Conservation (phyloP, 768 basidiomycete genomes). For the Mycena alexandri region DNA sequence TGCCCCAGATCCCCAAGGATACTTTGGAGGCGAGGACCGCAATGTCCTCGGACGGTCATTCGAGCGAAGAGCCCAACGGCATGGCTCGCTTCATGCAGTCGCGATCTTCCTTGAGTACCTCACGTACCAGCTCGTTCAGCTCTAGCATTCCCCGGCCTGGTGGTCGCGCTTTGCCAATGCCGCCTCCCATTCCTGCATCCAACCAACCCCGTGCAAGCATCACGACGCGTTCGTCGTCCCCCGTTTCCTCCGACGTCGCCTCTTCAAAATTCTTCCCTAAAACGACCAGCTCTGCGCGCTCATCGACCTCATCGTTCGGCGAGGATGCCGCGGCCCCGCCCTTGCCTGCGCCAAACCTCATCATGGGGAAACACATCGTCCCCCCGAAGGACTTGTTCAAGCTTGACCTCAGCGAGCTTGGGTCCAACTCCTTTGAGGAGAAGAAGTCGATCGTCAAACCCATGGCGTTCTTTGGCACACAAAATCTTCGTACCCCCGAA, state of each 20-base stretch:
- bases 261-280: constrained; percentile 66
- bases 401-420: constrained; percentile 45
- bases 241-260: constrained; percentile 69
- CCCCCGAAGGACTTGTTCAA: constrained; percentile 67
- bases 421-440: constrained; percentile 27
- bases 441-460: constrained; percentile 27
- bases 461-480: constrained; percentile 24
- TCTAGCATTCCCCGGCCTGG: constrained; percentile 30
- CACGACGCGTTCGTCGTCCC: constrained; percentile 71
- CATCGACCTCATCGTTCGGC: constrained; percentile 70
- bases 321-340: constrained; percentile 53
- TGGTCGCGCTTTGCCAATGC: constrained; percentile 30
- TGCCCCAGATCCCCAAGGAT: constrained; percentile 59
- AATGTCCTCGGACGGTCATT: constrained; percentile 36
- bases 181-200: constrained; percentile 35
- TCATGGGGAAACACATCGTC: constrained; percentile 62
- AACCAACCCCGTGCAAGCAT: constrained; percentile 55
- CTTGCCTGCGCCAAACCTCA: constrained; percentile 44
- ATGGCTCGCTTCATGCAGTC: constrained; percentile 42
- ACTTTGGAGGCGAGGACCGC: constrained; percentile 25
- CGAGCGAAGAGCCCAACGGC: constrained; percentile 30
- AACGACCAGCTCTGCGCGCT: constrained; percentile 59
- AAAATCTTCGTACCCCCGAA: constrained; percentile 35
- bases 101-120: constrained; percentile 39
- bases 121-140: constrained; percentile 22